A percentile compares a stretch with the other conserved stretches of the same genome.
phyloP scores from a whole-genome alignment of 768 basidiomycete genomes.

The Kwoniella pini region DNA sequence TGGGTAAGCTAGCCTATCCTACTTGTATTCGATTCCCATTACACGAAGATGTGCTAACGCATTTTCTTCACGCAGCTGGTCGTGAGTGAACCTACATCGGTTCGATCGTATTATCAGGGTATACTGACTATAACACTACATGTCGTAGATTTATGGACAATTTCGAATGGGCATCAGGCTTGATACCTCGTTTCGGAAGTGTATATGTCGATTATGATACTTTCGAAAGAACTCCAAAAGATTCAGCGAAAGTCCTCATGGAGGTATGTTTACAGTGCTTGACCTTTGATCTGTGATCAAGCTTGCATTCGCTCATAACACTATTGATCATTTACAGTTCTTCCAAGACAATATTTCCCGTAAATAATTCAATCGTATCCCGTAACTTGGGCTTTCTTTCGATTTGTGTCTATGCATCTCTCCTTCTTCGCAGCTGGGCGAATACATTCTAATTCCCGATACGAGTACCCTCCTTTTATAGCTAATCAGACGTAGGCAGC shows the following conservation, averaged over 20 bases:
- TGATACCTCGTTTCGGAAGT: conserved; percentile 40
- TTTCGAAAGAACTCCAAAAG: conserved; percentile 46
- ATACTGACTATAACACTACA: no score
- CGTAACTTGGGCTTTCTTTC: no score
- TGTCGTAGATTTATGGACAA: conserved; percentile 35
- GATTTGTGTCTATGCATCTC: no score
- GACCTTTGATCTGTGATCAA: neutral
- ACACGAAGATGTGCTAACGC: neutral
- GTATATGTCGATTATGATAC: conserved; percentile 43
- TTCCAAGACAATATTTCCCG: conserved; percentile 22
- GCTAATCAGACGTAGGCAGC: no score
- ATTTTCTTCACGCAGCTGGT: conserved; percentile 10
- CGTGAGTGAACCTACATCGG: conserved; percentile 23
- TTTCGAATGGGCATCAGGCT: conserved; percentile 45
- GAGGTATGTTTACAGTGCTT: conserved; percentile 19
- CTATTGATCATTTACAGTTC: conserved; percentile 18
- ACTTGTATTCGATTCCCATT: no score
- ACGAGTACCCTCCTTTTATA: no score
- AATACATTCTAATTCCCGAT: no score
- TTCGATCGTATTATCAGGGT: neutral
- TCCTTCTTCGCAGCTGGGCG: no score
- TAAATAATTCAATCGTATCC: no score
- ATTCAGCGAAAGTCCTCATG: conserved; percentile 34
- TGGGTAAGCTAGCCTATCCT: conserved; percentile 12
- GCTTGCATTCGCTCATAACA: neutral